Base-by-base conservation (phyloP, 2,329 filamentous ascomycete genomes). In the Chrysosporium queenslandicum region DNA sequence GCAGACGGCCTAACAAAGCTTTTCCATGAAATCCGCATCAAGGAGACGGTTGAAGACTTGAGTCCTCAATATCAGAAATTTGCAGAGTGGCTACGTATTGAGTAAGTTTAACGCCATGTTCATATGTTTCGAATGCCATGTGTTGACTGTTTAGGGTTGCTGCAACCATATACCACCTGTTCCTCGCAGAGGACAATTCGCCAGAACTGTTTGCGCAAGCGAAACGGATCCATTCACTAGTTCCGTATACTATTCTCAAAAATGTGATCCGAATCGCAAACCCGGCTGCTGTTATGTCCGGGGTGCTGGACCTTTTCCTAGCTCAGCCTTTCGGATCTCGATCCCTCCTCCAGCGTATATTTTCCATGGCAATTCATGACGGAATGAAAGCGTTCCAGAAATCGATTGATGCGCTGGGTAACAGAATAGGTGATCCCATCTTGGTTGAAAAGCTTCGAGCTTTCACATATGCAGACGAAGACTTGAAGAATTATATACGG, bases 41-140 rank as follows among this genome's bases (percentile, higher is more conserved):
- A 97, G 72, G 77, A 87, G 55, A 88, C 80, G 3, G 91, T 98
- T 50, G 79, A 81, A 58, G 88, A 96, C 60, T 77, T 98, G 50
- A 94, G 87, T 63, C 84, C 94, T 9, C 90, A 97, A 66, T 97
- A 97, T 68, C 87, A 92, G 64, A 98, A 97, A 67, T 97, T 98
- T 65, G 91, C 91, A 16, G 92, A 98, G 68, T 98, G 92, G 92
- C 74, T 97, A 47, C 84, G 92, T 36, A 98, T 98, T 63, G 92
- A 98, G 72, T 76, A 64, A 49, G 71, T 64, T 41, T 40, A 16
- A 12, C 32, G n/a, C 16, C 9, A 12, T 7, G 14, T 39, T n/a
- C 41, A 6, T 47, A 16, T n/a, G 7, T n/a, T 18, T 18, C 16
- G 25, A 23, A 39, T 23, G 16, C 23, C 25, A 18, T 4, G 29